Conservation (phyloP, 495 filamentous ascomycete species). For the Xylaria intraflava region DNA sequence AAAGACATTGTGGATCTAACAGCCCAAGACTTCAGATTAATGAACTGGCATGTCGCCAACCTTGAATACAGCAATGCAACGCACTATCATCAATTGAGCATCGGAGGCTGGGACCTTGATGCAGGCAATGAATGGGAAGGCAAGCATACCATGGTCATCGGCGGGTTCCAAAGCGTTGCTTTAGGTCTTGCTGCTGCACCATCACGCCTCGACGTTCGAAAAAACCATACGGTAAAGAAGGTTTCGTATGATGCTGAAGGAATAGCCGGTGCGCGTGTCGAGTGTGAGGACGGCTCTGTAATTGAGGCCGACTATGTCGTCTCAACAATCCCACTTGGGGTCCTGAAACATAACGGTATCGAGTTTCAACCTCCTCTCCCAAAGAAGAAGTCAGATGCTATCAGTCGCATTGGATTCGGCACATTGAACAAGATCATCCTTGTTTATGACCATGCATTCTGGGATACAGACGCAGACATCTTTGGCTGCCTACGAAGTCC, state of each 20-base stretch:
- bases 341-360: constrained; percentile 70
- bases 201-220: constrained; percentile 68
- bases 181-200: constrained; percentile 73
- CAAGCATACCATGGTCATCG: constrained; percentile 82
- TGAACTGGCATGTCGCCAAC: constrained; percentile 99
- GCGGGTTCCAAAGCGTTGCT: constrained; percentile 87
- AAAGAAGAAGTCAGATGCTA: constrained; percentile 73
- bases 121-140: constrained; percentile 97
- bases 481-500: constrained; percentile 82
- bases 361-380: constrained; percentile 80
- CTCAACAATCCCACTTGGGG: constrained; percentile 80
- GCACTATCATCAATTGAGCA: constrained; percentile 77
- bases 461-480: constrained; percentile 88
- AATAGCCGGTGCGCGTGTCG: constrained; percentile 46
- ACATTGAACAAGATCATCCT: constrained; percentile 92
- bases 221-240: constrained; percentile 44
- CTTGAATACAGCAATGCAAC: constrained; percentile 94
- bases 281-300: constrained; percentile 70
- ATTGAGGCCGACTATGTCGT: constrained; percentile 83
- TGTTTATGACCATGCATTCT: constrained; percentile 85
- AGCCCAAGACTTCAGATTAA: constrained; percentile 75
- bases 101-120: constrained; percentile 93
- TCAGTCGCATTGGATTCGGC: constrained; percentile 86
- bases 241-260: constrained; percentile 25
- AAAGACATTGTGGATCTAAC: constrained; percentile 73